Evolutionary conservation across 345 rosid genomes (phyloP).

Genomic region (Salix caprea): DNA sequence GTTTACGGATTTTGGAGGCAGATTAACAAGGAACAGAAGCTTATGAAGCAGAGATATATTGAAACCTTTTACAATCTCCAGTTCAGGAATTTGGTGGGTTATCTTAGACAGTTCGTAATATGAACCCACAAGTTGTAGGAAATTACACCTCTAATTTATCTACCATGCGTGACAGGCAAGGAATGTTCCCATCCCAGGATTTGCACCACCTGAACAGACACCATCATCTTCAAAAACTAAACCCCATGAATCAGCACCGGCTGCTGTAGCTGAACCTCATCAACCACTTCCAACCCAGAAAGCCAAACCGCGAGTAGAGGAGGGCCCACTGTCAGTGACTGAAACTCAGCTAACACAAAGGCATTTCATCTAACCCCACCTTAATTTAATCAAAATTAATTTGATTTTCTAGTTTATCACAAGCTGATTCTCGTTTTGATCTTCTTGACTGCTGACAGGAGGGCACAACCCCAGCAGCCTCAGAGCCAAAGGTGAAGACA

Average conservation of each 20-base stretch:
- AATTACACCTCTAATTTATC: neutral
- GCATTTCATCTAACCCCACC: constrained; percentile 3
- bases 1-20: constrained; percentile 77
- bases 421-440: neutral
- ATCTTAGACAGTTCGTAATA: neutral
- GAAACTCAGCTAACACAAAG: constrained; percentile 2
- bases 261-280: constrained; percentile 13
- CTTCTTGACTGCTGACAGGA: neutral
- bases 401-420: neutral
- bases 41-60: constrained; percentile 69
- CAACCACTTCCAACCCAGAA: neutral
- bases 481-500: neutral
- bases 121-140: neutral
- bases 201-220: constrained; percentile 25
- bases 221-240: constrained; percentile 5
- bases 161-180: constrained; percentile 38
- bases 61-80: constrained; percentile 65
- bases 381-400: neutral
- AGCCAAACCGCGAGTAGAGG: constrained; percentile 6
- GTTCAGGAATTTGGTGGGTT: constrained; percentile 62
- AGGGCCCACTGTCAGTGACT: neutral
- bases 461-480: neutral
- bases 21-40: constrained; percentile 66
- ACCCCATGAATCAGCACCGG: constrained; percentile 13
- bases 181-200: constrained; percentile 47